Evolutionary conservation across 192 early-diverging fungal genomes (phyloP), one percentile per base, ranked within the genome.

Genomic region (Backusella australiensis): DNA sequence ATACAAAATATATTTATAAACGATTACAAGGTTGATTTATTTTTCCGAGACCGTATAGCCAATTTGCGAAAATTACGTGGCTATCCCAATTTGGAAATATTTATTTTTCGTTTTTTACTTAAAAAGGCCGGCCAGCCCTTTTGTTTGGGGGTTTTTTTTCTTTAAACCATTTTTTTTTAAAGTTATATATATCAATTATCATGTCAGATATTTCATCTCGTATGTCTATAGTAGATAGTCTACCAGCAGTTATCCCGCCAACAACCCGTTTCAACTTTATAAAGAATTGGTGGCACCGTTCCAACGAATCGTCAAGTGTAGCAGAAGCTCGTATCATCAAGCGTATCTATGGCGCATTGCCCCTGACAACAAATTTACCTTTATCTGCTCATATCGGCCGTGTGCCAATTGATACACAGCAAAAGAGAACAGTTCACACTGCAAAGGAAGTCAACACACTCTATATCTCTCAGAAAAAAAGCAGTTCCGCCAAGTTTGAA

Each of bases 251-350:
- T 41, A 76, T 82, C 2, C 81, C 81, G 5, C 81, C 81, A 0
- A 82, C 81, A 1, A 71, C 77, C 21, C 77, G 67, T 34, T 21
- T 82, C 4, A 82, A 82, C 35, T 79, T 82, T 39, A 14, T 82
- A 23, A 65, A 66, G 11, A 78, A 65, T 36, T 86, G 85, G 85
- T 84, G 73, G 76, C 49, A 81, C 1, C 80, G 82, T n/a, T 79
- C 80, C 0, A 82, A 79, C 35, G 67, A 73, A 49, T 82, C 82
- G 3, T 79, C 83, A 11, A 82, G 83, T 75, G 70, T 77, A 15
- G 86, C 92, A 0, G 90, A 93, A 74, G 84, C 83, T 15, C 81
- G 86, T 53, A 75, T 93, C 2, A 82, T 93, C 11, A 80, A 84
- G 14, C 84, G 86, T 23, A 78, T 90, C 19, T 82, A 85, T 70